These are phyloP conservation scores for Fragaria iinumae DNA, from an alignment of 306 rosid genomes.

Conservation along the genomic window DNA sequence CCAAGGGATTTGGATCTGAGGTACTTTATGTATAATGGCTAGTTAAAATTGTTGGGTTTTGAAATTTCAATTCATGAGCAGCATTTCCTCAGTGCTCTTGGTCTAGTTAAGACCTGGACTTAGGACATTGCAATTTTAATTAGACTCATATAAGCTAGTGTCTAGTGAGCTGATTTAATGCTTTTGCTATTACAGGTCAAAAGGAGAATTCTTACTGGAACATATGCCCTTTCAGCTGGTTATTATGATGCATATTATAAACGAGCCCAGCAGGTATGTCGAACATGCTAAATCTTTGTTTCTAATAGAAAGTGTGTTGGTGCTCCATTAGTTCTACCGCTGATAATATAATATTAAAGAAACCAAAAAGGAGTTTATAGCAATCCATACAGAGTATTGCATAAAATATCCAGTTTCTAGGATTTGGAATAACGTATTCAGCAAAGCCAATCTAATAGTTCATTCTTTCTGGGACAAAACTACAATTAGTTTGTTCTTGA, in stretches of 20 bases:
- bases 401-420: not conserved
- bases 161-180: slow-evolving; percentile 4
- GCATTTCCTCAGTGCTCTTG: not conserved
- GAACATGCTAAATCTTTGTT: slow-evolving; percentile 15
- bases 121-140: not conserved
- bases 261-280: slow-evolving; percentile 91
- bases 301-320: not conserved
- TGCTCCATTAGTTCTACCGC: not conserved
- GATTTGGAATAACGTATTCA: not conserved
- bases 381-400: not conserved
- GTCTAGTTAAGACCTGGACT: not conserved
- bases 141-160: not conserved
- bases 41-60: not conserved
- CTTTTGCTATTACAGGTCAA: slow-evolving; percentile 63
- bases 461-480: not conserved
- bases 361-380: not conserved
- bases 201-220: slow-evolving; percentile 93
- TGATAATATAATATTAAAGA: not conserved
- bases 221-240: slow-evolving; percentile 97
- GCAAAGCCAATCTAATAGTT: slow-evolving; percentile 9
- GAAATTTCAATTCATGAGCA: slow-evolving; percentile 12
- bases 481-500: slow-evolving; percentile 1
- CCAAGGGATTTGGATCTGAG: slow-evolving; percentile 92
- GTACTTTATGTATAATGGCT: slow-evolving; percentile 38
- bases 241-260: slow-evolving; percentile 98